Conservation (phyloP, 495 filamentous ascomycete species). For the Neurospora pannonica region DNA sequence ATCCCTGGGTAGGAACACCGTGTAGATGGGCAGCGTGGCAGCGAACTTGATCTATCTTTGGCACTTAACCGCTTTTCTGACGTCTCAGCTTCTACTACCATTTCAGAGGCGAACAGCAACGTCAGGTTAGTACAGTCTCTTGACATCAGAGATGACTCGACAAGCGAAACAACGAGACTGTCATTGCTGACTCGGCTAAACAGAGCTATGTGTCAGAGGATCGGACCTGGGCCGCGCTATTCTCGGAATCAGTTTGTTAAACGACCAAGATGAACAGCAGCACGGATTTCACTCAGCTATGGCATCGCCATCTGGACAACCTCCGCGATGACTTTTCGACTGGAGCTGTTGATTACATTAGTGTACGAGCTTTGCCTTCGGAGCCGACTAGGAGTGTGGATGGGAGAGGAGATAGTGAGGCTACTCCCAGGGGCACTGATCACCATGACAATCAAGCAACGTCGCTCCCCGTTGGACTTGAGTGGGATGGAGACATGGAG, state of each 20-base stretch:
- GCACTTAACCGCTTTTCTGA: background rate
- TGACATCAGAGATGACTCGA: background rate
- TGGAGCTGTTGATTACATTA: background rate
- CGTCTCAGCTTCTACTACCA: background rate
- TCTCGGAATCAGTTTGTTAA: background rate
- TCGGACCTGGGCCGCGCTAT: background rate
- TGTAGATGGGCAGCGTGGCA: background rate
- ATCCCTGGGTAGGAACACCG: background rate
- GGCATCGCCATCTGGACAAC: conserved; percentile 10
- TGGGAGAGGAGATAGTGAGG: background rate
- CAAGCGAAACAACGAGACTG: background rate
- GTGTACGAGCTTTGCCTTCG: conserved; percentile 9
- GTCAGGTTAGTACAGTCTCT: background rate
- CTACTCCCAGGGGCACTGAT: background rate
- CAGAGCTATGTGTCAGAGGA: background rate
- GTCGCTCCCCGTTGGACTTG: background rate
- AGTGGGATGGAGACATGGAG: conserved; percentile 14
- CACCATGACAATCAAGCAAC: background rate
- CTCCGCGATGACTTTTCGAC: conserved; percentile 9
- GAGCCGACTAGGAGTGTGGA: background rate
- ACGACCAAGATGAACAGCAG: background rate
- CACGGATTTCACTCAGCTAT: conserved; percentile 10
- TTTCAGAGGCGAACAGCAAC: background rate
- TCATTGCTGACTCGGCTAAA: background rate
- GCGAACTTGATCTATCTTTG: background rate